phyloP scores from a whole-genome alignment of 2,329 filamentous ascomycete genomes.

The Lecanicillium sp. region DNA sequence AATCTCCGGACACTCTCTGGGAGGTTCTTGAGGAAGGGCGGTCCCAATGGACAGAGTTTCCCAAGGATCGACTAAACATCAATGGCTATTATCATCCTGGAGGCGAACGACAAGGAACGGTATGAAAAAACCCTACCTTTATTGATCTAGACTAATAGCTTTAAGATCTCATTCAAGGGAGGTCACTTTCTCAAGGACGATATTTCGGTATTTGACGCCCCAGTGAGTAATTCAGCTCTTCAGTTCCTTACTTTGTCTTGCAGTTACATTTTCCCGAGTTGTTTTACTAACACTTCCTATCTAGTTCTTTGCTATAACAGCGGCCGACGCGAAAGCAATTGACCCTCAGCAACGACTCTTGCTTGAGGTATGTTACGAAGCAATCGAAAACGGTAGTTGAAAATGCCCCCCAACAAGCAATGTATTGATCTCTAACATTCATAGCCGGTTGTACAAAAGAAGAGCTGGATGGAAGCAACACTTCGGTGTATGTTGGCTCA shows the following conservation, averaged over 20 bases:
- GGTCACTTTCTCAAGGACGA: slow-evolving; percentile 43
- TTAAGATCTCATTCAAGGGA: slow-evolving; percentile 36
- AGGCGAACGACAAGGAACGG: slow-evolving; percentile 38
- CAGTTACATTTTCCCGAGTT: no score
- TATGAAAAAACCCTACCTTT: slow-evolving; percentile 18
- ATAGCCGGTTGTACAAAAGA: slow-evolving; percentile 35
- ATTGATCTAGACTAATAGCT: slow-evolving; percentile 2
- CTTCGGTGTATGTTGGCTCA: slow-evolving; percentile 41
- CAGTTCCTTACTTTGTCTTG: no score
- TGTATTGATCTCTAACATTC: background rate
- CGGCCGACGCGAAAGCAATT: slow-evolving; percentile 42
- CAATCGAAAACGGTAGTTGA: slow-evolving; percentile 36
- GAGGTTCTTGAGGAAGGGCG: slow-evolving; percentile 33
- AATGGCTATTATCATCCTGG: slow-evolving; percentile 47
- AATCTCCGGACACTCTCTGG: slow-evolving; percentile 37
- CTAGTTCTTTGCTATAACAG: slow-evolving; percentile 42
- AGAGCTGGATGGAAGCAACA: slow-evolving; percentile 33
- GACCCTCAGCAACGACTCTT: slow-evolving; percentile 46
- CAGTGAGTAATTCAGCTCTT: slow-evolving; percentile 24
- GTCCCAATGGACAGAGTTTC: slow-evolving; percentile 41
- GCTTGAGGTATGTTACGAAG: slow-evolving; percentile 42
- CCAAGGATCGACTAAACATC: slow-evolving; percentile 39
- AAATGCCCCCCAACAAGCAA: no score
- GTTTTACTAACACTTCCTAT: no score
- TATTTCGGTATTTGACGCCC: slow-evolving; percentile 38